A percentile compares a stretch with the other conserved stretches of the same genome.
phyloP scores from a whole-genome alignment of 1,284 basidiomycete species.

The Afroboletus lepidellus region DNA sequence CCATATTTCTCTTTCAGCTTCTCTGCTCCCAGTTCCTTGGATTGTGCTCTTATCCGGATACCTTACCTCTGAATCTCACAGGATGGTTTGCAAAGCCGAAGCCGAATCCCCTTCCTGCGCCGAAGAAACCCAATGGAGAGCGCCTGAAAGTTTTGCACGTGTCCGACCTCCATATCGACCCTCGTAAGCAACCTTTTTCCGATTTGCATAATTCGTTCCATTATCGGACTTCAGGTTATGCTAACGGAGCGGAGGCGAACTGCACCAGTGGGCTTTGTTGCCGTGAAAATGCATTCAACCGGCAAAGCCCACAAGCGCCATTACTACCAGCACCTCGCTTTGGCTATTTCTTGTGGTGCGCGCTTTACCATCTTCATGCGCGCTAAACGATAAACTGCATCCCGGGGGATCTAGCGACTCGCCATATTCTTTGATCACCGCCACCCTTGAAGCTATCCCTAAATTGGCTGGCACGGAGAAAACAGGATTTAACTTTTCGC shows the following conservation, averaged over 20 bases:
- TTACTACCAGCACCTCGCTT: constrained; percentile 64
- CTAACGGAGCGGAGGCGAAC: constrained; percentile 72
- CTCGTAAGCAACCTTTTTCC: constrained; percentile 41
- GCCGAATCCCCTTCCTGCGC: constrained; percentile 57
- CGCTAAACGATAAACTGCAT: not conserved
- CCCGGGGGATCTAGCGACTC: constrained; percentile 52
- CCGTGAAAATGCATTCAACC: constrained; percentile 55
- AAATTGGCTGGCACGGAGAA: constrained; percentile 60
- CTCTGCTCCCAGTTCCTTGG: constrained; percentile 56
- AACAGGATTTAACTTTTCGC: constrained; percentile 60
- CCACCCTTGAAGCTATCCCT: constrained; percentile 69
- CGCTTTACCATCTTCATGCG: not conserved
- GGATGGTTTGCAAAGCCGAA: constrained; percentile 68
- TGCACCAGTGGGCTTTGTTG: constrained; percentile 77
- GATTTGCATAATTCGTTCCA: not conserved
- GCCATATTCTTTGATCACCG: constrained; percentile 60
- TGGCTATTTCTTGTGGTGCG: constrained; percentile 61
- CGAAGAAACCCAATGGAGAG: constrained; percentile 58
- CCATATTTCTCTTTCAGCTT: constrained; percentile 33
- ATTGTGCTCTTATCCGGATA: constrained; percentile 50
- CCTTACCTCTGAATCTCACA: constrained; percentile 51
- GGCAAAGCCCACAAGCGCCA: constrained; percentile 47
- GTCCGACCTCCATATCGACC: constrained; percentile 79
- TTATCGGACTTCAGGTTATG: constrained; percentile 49
- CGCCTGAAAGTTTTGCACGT: constrained; percentile 73